These are phyloP conservation scores for Fusarium falciforme DNA, from an alignment of 2,329 filamentous ascomycete genomes.

Conservation along the genomic window DNA sequence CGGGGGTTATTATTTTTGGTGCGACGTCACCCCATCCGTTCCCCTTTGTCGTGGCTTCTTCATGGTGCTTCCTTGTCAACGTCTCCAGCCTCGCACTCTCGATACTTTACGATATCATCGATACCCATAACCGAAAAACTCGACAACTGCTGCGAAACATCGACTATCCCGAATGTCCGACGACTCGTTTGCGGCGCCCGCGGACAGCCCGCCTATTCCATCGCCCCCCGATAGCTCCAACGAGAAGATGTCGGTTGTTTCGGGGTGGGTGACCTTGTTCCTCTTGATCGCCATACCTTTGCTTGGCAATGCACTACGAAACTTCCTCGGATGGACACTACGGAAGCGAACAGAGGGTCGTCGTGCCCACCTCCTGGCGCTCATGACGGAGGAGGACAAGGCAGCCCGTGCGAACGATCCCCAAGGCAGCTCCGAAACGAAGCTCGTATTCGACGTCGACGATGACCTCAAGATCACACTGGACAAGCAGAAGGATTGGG, in stretches of 20 bases:
- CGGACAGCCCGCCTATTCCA: conserved; percentile 1
- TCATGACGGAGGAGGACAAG: conserved; percentile 60
- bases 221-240: background rate
- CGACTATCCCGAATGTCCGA: background rate
- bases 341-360: conserved; percentile 72
- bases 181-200: background rate
- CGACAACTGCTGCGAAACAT: background rate
- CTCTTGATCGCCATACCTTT: conserved; percentile 43
- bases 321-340: conserved; percentile 69
- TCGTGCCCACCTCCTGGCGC: conserved; percentile 65
- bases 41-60: conserved; percentile 5
- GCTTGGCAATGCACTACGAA: conserved; percentile 51
- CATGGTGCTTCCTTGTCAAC: conserved; percentile 11
- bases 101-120: conserved; percentile 12
- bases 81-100: conserved; percentile 12
- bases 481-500: conserved; percentile 71
- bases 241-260: conserved; percentile 13
- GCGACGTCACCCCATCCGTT: conserved; percentile 32
- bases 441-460: conserved; percentile 65
- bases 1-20: conserved; percentile 2
- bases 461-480: conserved; percentile 42
- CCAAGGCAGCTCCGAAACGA: conserved; percentile 63
- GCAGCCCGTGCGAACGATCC: conserved; percentile 51
- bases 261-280: conserved; percentile 25
- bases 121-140: background rate